phyloP scores from a whole-genome alignment of 2,329 filamentous ascomycete species.

The Didymella segeticola region DNA sequence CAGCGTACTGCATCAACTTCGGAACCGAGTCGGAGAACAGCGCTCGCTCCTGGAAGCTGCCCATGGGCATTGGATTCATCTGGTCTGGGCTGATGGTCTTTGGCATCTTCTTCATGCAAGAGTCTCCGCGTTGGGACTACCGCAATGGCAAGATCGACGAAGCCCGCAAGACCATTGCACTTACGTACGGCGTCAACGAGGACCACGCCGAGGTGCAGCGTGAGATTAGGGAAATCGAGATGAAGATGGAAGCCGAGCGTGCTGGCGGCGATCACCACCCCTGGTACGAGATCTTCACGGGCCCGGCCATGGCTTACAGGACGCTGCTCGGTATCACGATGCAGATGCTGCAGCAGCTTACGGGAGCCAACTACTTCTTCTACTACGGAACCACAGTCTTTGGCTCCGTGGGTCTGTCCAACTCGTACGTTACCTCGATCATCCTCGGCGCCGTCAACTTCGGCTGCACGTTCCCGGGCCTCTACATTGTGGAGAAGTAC shows the following conservation, averaged over 20 bases:
- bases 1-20: constrained; percentile 62
- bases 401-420: constrained; percentile 48
- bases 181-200: constrained; percentile 62
- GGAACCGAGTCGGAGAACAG: constrained; percentile 60
- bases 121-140: constrained; percentile 66
- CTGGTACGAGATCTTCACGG: constrained; percentile 67
- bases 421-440: constrained; percentile 56
- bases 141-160: constrained; percentile 60
- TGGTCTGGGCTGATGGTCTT: constrained; percentile 62
- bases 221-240: constrained; percentile 63
- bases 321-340: constrained; percentile 68
- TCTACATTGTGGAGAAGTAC: constrained; percentile 56
- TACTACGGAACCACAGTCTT: constrained; percentile 54
- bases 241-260: constrained; percentile 62
- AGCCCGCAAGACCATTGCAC: constrained; percentile 60
- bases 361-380: constrained; percentile 71
- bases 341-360: constrained; percentile 72
- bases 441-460: constrained; percentile 59
- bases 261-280: constrained; percentile 44
- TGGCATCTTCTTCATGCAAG: constrained; percentile 63
- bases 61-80: constrained; percentile 65
- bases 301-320: constrained; percentile 71
- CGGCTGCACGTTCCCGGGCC: constrained; percentile 54
- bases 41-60: constrained; percentile 68
- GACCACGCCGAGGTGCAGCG: constrained; percentile 62